Evolutionary conservation across 352 stramenopile genomes (phyloP), one percentile per base, ranked within the genome.

Genomic region (Globisporangium nagaii): DNA sequence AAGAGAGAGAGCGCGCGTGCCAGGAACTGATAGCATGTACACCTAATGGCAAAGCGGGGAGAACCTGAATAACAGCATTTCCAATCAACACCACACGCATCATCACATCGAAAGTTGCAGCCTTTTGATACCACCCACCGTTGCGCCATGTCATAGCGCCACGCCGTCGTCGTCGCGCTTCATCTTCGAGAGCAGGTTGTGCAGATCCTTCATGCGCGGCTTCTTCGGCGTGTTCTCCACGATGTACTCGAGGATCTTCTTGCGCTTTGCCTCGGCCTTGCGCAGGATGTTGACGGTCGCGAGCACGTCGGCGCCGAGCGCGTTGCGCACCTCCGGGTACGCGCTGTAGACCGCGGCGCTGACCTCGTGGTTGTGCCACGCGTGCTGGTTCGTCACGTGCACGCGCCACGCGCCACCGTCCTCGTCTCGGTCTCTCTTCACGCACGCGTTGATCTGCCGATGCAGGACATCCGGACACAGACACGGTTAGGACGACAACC

Each of bases 311-410:
- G 37, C 27, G 8, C 50, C 53, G 8, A 72, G 53, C 35, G 60
- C 60, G 36, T 69, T 75, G 53, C 67, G 63, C 42, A 72, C 63
- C 32, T 66, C 51, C 20, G 59, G 59, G 53, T 71, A 74, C 53
- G 52, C 56, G 25, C 61, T 57, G 60, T 69, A 74, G 37, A 66
- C 50, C 47, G 39, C 47, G 15, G 47, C 56, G 28, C 44, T 65
- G 40, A 75, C 39, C 20, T 62, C 56, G 53, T 75, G 67, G 57
- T 75, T 75, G 55, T 75, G 67, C 50, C 62, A 68, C 39, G 65
- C 49, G 35, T 65, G 28, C 53, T 72, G 63, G 45, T 62, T 68
- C 17, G 67, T 75, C 35, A 75, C 54, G n/a, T 62, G 46, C 12
- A 75, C 57, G 15, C 57, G 54, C 63, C 63, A 71, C 22, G 30